Percentiles rank a stretch among this genome's conserved stretches.
Evolutionary conservation across 768 basidiomycete species (phyloP).

Genomic region (Calocera cornea): DNA sequence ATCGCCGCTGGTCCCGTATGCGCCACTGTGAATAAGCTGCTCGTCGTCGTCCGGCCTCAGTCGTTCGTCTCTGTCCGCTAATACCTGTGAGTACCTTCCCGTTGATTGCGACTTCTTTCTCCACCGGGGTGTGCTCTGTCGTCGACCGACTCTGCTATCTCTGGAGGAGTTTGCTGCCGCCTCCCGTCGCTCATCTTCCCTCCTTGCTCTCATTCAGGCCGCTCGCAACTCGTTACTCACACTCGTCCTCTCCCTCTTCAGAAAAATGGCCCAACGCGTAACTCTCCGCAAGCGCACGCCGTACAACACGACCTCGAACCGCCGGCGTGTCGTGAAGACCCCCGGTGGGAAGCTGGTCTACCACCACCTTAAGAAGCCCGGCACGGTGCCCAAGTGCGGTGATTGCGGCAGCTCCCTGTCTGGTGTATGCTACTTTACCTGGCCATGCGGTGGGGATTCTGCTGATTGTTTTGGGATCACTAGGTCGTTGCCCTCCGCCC

Average conservation of each 20-base stretch:
- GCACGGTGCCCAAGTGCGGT: slow-evolving; percentile 88
- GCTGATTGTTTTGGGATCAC: neutral
- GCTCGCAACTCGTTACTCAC: neutral
- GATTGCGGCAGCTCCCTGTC: slow-evolving; percentile 91
- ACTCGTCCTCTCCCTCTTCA: neutral
- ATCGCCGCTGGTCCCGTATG: neutral
- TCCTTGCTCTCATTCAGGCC: neutral
- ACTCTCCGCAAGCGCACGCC: slow-evolving; percentile 96
- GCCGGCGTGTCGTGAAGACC: slow-evolving; percentile 90
- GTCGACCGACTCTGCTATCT: neutral
- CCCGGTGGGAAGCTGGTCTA: slow-evolving; percentile 97
- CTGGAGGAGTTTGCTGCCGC: neutral
- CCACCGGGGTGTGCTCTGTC: too few species aligned
- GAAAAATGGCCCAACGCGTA: slow-evolving; percentile 91
- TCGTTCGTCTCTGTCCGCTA: neutral
- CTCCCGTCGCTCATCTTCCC: neutral
- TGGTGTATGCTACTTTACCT: slow-evolving; percentile 52
- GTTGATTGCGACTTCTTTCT: neutral
- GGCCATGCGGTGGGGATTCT: neutral
- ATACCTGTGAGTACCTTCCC: neutral
- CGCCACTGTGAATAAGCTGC: slow-evolving; percentile 1
- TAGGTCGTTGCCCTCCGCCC: slow-evolving; percentile 94
- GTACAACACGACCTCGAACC: slow-evolving; percentile 96
- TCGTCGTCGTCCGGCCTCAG: neutral
- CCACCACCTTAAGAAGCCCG: slow-evolving; percentile 94